Evolutionary conservation across 2,329 filamentous ascomycete species (phyloP).

Genomic region (Xylariaceae sp.): DNA sequence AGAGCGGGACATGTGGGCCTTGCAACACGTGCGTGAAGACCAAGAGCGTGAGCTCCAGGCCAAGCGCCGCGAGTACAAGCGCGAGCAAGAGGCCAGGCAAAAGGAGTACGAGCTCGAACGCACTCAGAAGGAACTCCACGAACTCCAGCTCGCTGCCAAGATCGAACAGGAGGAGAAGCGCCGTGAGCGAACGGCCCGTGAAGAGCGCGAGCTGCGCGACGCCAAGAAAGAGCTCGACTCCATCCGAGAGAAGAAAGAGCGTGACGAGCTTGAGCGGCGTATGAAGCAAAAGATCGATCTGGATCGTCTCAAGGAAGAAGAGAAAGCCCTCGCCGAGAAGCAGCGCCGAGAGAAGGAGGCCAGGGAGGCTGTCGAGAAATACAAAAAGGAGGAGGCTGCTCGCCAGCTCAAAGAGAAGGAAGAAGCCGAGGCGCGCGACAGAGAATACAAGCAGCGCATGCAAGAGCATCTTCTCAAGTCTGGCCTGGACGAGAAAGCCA

Average conservation of each 20-base stretch:
- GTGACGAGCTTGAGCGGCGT: constrained; percentile 46
- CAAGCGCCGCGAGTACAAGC: constrained; percentile 34
- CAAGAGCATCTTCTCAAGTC: constrained; percentile 56
- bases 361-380: constrained; percentile 49
- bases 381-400: constrained; percentile 46
- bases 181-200: constrained; percentile 37
- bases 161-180: constrained; percentile 41
- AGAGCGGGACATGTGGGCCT: constrained; percentile 22
- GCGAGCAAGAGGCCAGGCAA: constrained; percentile 34
- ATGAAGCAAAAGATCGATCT: constrained; percentile 51
- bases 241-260: constrained; percentile 40
- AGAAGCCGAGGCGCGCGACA: constrained; percentile 46
- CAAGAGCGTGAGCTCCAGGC: constrained; percentile 27
- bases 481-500: constrained; percentile 56
- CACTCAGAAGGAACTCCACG: constrained; percentile 36
- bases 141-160: constrained; percentile 38
- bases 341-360: constrained; percentile 43
- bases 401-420: constrained; percentile 44
- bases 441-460: constrained; percentile 52
- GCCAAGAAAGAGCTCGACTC: constrained; percentile 33
- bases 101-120: constrained; percentile 37
- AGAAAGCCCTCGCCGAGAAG: constrained; percentile 42
- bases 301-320: constrained; percentile 44
- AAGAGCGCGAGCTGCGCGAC: constrained; percentile 34
- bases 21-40: constrained; percentile 32